A percentile compares a stretch with the other conserved stretches of the same genome.
phyloP scores from a whole-genome alignment of 1,284 basidiomycete species.

The Rugosomyces carneus region DNA sequence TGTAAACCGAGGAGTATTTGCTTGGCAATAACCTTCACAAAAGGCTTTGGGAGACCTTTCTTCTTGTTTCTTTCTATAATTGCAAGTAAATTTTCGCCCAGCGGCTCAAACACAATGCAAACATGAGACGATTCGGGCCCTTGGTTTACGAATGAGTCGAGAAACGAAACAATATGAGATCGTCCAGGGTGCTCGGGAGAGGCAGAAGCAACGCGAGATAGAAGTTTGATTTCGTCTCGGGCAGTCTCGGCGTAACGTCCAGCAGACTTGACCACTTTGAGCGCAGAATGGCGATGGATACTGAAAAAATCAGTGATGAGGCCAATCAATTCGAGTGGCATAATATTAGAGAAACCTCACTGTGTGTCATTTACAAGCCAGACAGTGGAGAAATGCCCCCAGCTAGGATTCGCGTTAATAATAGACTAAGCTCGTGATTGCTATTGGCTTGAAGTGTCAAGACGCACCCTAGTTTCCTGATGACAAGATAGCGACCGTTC shows the following conservation, averaged over 20 bases:
- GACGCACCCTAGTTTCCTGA: conserved; percentile 77
- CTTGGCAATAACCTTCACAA: conserved; percentile 79
- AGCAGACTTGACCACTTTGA: conserved; percentile 91
- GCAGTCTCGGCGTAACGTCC: conserved; percentile 84
- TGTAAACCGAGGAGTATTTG: conserved; percentile 86
- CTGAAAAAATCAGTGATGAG: conserved; percentile 26
- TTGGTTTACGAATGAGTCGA: conserved; percentile 78
- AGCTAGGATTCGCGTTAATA: conserved; percentile 38
- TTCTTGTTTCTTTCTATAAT: conserved; percentile 85
- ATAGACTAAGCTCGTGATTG: too few relatives aligned
- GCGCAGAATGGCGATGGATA: conserved; percentile 70
- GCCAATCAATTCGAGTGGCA: conserved; percentile 10
- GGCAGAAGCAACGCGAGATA: conserved; percentile 70
- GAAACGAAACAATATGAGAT: conserved; percentile 74
- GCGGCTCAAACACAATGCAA: conserved; percentile 88
- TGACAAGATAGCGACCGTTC: conserved; percentile 69
- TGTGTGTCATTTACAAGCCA: conserved; percentile 74
- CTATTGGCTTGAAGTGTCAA: conserved; percentile 1
- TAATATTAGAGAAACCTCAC: conserved; percentile 40
- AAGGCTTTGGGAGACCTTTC: conserved; percentile 72
- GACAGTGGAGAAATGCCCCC: conserved; percentile 89
- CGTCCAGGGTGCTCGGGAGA: conserved; percentile 67
- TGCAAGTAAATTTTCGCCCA: conserved; percentile 83
- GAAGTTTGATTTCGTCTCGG: conserved; percentile 84
- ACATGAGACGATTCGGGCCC: conserved; percentile 69